Evolutionary conservation across 306 rosid genomes (phyloP).

Genomic region (Chamaecrista fasciculata): DNA sequence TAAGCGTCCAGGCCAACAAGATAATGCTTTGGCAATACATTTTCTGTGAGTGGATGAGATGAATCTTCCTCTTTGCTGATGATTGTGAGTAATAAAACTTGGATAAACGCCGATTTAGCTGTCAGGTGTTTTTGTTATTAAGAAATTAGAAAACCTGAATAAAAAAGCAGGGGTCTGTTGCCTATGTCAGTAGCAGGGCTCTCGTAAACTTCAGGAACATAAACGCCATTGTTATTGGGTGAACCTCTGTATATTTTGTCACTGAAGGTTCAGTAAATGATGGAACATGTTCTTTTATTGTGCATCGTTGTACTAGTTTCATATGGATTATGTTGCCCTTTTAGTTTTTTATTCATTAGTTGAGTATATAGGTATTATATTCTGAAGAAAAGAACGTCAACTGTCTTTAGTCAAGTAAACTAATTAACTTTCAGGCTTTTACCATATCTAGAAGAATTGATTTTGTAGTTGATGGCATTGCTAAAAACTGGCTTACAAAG

Average conservation of each 20-base stretch:
- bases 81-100: no score
- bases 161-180: slow-evolving; percentile 44
- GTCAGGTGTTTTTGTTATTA: no score
- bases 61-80: neutral
- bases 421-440: no score
- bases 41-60: neutral
- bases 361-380: neutral
- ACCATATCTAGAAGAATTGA: no score
- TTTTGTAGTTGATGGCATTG: neutral
- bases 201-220: slow-evolving; percentile 55
- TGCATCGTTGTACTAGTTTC: neutral
- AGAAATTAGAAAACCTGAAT: slow-evolving; percentile 15
- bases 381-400: neutral
- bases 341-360: neutral
- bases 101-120: neutral
- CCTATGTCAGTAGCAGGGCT: slow-evolving; percentile 38
- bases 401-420: neutral
- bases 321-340: neutral
- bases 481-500: neutral
- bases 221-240: slow-evolving; percentile 59
- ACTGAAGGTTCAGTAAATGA: slow-evolving; percentile 68
- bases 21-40: neutral
- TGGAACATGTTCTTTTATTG: slow-evolving; percentile 23
- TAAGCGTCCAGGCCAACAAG: no score
- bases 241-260: slow-evolving; percentile 51